Conservation (phyloP, 352 stramenopile genomes). For the Phytopythium montanum region DNA sequence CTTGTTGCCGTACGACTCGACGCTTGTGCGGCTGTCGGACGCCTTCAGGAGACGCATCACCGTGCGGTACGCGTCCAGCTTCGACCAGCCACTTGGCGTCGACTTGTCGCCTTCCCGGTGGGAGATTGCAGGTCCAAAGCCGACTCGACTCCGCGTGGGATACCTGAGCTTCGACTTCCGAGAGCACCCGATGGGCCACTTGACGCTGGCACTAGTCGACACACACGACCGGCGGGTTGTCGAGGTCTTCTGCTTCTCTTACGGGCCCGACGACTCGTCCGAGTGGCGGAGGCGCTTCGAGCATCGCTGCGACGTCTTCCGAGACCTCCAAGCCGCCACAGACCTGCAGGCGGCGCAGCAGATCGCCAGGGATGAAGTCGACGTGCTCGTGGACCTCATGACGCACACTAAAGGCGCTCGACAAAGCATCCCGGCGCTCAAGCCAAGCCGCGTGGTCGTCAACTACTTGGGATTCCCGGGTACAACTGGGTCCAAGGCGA, state of each 20-base stretch:
- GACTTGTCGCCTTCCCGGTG: conserved; percentile 22
- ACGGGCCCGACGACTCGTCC: conserved; percentile 75
- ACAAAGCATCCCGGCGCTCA: conserved; percentile 52
- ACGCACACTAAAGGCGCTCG: conserved; percentile 84
- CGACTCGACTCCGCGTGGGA: conserved; percentile 54
- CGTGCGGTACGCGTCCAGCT: conserved; percentile 15
- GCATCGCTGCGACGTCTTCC: conserved; percentile 46
- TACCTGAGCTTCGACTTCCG: conserved; percentile 91
- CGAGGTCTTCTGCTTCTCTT: conserved; percentile 72
- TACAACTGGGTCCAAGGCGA: conserved; percentile 72
- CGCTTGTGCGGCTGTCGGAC: conserved; percentile 51
- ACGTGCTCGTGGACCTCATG: conserved; percentile 92
- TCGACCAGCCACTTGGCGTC: conserved; percentile 37
- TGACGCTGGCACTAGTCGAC: conserved; percentile 84
- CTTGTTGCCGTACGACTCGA: conserved; percentile 73
- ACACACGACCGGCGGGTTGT: conserved; percentile 52
- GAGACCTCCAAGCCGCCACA: conserved; percentile 45
- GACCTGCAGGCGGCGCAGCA: conserved; percentile 50
- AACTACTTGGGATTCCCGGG: conserved; percentile 92
- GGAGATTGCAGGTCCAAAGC: not conserved
- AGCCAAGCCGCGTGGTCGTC: conserved; percentile 59
- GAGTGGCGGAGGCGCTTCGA: conserved; percentile 56
- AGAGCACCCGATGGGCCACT: conserved; percentile 92
- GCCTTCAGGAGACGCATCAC: conserved; percentile 45
- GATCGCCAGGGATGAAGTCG: conserved; percentile 55